Conservation (phyloP, 1,284 basidiomycete genomes). For the Melampsora larici-populina region DNA sequence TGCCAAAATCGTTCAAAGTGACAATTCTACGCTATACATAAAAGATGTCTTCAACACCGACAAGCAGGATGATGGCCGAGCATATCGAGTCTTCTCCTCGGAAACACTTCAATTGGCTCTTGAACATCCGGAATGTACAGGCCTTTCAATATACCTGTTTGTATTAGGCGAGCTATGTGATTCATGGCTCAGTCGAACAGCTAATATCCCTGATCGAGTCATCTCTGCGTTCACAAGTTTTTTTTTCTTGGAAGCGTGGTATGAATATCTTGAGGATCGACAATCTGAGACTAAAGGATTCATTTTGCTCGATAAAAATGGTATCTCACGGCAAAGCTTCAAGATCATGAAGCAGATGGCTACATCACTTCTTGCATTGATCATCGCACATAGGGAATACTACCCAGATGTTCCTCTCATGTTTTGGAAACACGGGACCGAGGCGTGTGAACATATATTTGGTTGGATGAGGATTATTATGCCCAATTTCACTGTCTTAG, state of each 20-base stretch:
- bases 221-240: not conserved
- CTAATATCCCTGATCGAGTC: not conserved
- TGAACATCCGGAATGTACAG: slow-evolving; percentile 7
- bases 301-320: slow-evolving; percentile 3
- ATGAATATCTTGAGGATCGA: too few relatives aligned
- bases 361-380: not conserved
- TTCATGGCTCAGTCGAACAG: not conserved
- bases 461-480: too few relatives aligned
- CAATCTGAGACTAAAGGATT: not conserved
- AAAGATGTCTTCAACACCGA: slow-evolving; percentile 7
- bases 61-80: slow-evolving; percentile 26
- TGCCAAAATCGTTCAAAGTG: not conserved
- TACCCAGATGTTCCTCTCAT: slow-evolving; percentile 14
- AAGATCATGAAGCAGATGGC: not conserved
- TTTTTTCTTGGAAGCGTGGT: slow-evolving; percentile 13
- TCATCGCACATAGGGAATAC: slow-evolving; percentile 6
- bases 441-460: not conserved
- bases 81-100: not conserved
- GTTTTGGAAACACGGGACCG: slow-evolving; percentile 8
- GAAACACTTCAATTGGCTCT: not conserved
- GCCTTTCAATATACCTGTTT: not conserved
- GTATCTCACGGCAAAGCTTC: slow-evolving; percentile 7
- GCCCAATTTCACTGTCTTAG: too few relatives aligned
- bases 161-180: slow-evolving; percentile 13
- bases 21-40: not conserved